phyloP scores from a whole-genome alignment of 805 yeast species.

The Candida gorgasii region DNA sequence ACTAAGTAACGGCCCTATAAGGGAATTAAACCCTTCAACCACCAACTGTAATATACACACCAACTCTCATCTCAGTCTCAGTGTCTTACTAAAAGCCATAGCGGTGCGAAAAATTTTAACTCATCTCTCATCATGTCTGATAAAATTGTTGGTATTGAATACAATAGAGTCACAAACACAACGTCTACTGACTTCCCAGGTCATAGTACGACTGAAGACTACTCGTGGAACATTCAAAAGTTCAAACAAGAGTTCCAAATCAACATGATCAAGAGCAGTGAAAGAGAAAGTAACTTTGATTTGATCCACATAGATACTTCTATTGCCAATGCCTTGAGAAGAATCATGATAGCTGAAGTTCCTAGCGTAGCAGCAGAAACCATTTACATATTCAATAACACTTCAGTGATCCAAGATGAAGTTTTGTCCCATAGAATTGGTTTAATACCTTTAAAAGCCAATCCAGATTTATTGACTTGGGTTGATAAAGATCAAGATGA shows the following conservation, averaged over 20 bases:
- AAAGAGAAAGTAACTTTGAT: constrained; percentile 82
- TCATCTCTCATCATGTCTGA: constrained; percentile 23
- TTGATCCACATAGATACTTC: constrained; percentile 86
- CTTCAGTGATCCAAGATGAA: constrained; percentile 96
- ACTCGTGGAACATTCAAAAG: constrained; percentile 80
- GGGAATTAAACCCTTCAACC: no score
- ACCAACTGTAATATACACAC: neutral
- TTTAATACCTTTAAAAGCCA: constrained; percentile 82
- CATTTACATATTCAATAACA: constrained; percentile 87
- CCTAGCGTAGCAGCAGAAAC: constrained; percentile 95
- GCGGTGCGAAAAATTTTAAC: constrained; percentile 6
- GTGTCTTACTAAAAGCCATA: no score
- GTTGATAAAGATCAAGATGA: constrained; percentile 65
- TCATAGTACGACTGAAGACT: constrained; percentile 53
- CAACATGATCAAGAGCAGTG: constrained; percentile 62
- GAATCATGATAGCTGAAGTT: constrained; percentile 95
- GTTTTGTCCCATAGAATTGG: constrained; percentile 96
- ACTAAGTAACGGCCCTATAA: no score
- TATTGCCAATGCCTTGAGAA: constrained; percentile 92
- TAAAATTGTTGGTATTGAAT: constrained; percentile 76
- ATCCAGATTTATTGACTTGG: constrained; percentile 89
- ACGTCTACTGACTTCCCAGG: constrained; percentile 93
- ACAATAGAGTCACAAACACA: constrained; percentile 88
- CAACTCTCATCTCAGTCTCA: no score
- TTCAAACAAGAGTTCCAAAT: constrained; percentile 71